phyloP scores from a whole-genome alignment of 352 stramenopile species.

The Peronospora farinosa region DNA sequence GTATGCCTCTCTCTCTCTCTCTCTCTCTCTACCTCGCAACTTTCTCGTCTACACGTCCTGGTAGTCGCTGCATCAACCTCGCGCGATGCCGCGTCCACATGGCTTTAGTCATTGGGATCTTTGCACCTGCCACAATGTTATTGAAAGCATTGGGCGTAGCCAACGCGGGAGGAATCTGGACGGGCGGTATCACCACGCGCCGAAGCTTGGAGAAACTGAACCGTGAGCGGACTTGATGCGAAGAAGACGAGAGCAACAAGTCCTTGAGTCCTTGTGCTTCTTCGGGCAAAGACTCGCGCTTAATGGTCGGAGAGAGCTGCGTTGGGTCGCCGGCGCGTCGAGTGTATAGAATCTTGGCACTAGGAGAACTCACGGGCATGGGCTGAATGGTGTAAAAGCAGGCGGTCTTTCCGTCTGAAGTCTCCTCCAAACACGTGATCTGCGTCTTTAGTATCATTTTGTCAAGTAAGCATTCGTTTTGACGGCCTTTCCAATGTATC shows the following conservation, averaged over 20 bases:
- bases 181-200: slow-evolving; percentile 36
- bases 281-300: slow-evolving; percentile 11
- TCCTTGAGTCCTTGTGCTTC: slow-evolving; percentile 34
- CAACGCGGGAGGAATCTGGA: slow-evolving; percentile 38
- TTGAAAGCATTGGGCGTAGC: slow-evolving; percentile 26
- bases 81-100: slow-evolving; percentile 39
- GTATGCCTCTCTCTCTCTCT: too few species aligned
- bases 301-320: background rate
- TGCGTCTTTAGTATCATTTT: too few species aligned
- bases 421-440: too few species aligned
- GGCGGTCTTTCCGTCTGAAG: background rate
- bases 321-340: slow-evolving; percentile 4
- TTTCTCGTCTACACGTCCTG: slow-evolving; percentile 35
- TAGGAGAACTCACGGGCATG: slow-evolving; percentile 9
- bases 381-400: slow-evolving; percentile 13
- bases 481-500: too few species aligned
- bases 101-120: slow-evolving; percentile 43
- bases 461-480: too few species aligned
- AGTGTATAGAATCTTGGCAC: slow-evolving; percentile 24
- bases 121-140: slow-evolving; percentile 40
- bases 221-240: slow-evolving; percentile 12
- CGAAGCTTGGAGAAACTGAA: slow-evolving; percentile 39
- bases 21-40: slow-evolving; percentile 21
- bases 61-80: slow-evolving; percentile 32
- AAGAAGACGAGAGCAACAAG: slow-evolving; percentile 15